Evolutionary conservation across 768 basidiomycete species (phyloP), one percentile per base, ranked within the genome.

Genomic region (Hemileccinum rubropunctum): DNA sequence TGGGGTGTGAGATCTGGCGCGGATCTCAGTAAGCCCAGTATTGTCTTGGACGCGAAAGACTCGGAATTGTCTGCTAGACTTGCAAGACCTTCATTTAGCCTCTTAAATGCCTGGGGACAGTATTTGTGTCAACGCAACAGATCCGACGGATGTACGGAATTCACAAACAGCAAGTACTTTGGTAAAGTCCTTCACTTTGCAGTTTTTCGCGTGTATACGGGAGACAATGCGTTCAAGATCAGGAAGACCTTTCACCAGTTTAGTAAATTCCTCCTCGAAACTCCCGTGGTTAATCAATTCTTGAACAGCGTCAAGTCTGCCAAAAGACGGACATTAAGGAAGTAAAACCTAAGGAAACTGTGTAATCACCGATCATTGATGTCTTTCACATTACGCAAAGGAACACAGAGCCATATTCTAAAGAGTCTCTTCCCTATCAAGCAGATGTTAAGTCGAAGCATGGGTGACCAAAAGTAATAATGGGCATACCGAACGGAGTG

Each of bases 351-450:
- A 42, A 50, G 20, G 32, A 54, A 48, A 54, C 47, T 50, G 42
- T 17, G 30, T 42, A 53, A 73, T 54, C 60, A 91, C 93, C 94
- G 78, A 35, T 89, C 85, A 61, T 95, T 95, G 70, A 99, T 98
- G 42, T 89, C 89, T 11, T 77, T 65, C 32, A 84, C 83, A 34
- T 89, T 82, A 27, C 86, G 82, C 54, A 99, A 71, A 17, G 97
- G 97, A 78, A 87, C 87, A 55, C 92, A 97, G 8, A 99, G 75
- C 97, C 97, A 99, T 46, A 95, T 88, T 36, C 95, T 83, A 79
- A 99, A 98, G 26, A 98, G 76, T 21, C 97, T 82, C 67, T 98
- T 98, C 35, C 94, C 91, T 91, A 47, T 21, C 39, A n/a, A 11
- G 43, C 12, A 42, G 42, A 27, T n/a, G 56, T 56, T 34, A 57